A percentile compares a stretch with the other conserved stretches of the same genome.
These are phyloP conservation scores for Ensete glaucum DNA, from an alignment of 176 grass and related monocot species.

Conservation along the genomic window DNA sequence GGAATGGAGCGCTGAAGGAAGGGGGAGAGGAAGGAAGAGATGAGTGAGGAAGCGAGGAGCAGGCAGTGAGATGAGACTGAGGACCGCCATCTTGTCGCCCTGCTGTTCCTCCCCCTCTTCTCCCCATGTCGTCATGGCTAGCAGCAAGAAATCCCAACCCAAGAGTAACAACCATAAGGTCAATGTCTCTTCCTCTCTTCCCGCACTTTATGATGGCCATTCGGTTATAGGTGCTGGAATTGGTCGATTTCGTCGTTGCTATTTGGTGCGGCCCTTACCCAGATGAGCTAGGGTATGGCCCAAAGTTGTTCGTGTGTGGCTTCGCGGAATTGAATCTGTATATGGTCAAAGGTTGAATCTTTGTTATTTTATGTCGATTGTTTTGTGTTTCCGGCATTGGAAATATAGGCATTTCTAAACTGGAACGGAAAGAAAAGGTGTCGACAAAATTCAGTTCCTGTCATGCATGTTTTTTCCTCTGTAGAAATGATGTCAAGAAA, in stretches of 20 bases:
- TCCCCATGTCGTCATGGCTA: slow-evolving; percentile 4
- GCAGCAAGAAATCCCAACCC: slow-evolving; percentile 19
- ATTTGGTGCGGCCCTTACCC: neutral
- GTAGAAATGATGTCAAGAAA: neutral
- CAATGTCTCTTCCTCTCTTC: neutral
- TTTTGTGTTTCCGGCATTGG: no score
- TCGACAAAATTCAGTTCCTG: no score
- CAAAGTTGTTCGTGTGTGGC: neutral
- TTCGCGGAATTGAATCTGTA: neutral
- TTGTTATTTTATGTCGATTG: neutral
- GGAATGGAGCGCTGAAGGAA: no score
- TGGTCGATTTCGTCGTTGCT: neutral
- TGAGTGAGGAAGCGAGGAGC: neutral
- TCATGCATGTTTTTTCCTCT: neutral
- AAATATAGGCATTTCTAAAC: neutral
- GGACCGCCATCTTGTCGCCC: neutral
- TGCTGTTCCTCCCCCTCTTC: neutral
- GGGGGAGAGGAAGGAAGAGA: no score
- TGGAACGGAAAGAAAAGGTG: neutral
- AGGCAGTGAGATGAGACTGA: slow-evolving; percentile 7
- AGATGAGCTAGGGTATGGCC: neutral
- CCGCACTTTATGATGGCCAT: neutral
- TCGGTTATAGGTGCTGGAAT: neutral
- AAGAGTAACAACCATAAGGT: slow-evolving; percentile 3
- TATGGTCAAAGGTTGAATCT: neutral